Evolutionary conservation across 176 grass and related monocot genomes (phyloP).

Genomic region (Cymbopogon citratus): DNA sequence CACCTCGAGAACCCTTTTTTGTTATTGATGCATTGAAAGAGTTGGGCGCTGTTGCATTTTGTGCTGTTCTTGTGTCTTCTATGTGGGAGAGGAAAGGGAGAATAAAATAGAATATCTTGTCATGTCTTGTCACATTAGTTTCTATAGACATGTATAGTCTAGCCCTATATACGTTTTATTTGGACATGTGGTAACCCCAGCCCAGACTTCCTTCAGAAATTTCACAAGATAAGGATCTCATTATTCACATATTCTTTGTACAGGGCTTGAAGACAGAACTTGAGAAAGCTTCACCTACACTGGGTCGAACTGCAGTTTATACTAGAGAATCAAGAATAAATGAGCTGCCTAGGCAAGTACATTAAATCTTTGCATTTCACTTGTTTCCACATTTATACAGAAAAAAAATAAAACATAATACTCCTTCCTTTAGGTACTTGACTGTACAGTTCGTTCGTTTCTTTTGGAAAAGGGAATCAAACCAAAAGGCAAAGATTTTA

Average conservation of each 20-base stretch:
- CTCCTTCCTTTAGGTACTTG: constrained; percentile 62
- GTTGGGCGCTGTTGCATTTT: background rate
- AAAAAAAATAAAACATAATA: constrained; percentile 1
- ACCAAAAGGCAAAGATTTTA: constrained; percentile 99
- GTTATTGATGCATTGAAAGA: background rate
- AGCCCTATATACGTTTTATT: too few relatives aligned
- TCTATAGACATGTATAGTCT: too few relatives aligned
- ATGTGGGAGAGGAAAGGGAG: background rate
- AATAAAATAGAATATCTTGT: background rate
- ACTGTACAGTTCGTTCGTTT: constrained; percentile 96
- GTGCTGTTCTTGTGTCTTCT: background rate
- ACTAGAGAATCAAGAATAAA: constrained; percentile 75
- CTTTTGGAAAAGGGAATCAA: constrained; percentile 99
- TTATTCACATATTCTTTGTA: constrained; percentile 30
- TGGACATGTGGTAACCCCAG: too few relatives aligned
- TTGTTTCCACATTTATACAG: background rate
- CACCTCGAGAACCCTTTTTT: background rate
- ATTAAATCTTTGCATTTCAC: background rate
- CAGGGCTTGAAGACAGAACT: constrained; percentile 92
- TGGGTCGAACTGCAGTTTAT: constrained; percentile 75
- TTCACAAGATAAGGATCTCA: background rate
- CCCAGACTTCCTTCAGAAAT: background rate
- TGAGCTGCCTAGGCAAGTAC: constrained; percentile 72
- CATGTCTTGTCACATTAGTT: constrained; percentile 23
- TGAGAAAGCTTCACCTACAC: constrained; percentile 80